Evolutionary conservation across 176 grass and related monocot genomes (phyloP).

Genomic region (Themeda triandra): DNA sequence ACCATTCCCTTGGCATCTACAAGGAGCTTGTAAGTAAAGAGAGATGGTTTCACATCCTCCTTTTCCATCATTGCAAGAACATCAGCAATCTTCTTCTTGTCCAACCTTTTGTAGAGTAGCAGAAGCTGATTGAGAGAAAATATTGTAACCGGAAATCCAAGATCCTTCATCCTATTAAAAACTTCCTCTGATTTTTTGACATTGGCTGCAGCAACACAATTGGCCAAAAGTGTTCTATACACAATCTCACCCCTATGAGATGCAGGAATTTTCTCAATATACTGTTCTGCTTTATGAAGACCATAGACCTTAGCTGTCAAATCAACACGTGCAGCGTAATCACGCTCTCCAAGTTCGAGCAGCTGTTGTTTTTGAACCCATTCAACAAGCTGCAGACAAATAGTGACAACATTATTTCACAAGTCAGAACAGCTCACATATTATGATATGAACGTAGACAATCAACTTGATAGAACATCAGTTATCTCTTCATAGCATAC

Average conservation of each 20-base stretch:
- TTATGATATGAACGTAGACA: neutral
- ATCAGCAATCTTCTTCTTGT: conserved; percentile 75
- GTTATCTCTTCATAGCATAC: neutral
- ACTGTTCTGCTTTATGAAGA: conserved; percentile 53
- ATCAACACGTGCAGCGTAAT: conserved; percentile 59
- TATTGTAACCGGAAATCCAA: conserved; percentile 37
- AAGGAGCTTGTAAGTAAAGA: conserved; percentile 73
- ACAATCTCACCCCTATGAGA: conserved; percentile 52
- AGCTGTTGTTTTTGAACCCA: conserved; percentile 52
- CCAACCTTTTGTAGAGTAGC: conserved; percentile 67
- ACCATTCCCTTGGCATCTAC: conserved; percentile 47
- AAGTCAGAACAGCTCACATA: neutral
- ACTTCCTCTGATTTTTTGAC: conserved; percentile 54
- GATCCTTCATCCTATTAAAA: conserved; percentile 73
- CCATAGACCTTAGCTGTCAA: conserved; percentile 65
- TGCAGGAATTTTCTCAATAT: conserved; percentile 56
- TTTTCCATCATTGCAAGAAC: conserved; percentile 72
- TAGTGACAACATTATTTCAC: conserved; percentile 5
- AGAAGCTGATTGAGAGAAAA: conserved; percentile 77
- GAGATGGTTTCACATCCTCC: conserved; percentile 59
- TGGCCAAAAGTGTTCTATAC: conserved; percentile 71
- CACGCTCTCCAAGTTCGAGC: conserved; percentile 52
- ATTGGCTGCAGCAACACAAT: conserved; percentile 50
- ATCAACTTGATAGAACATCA: neutral
- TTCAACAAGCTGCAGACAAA: conserved; percentile 55